Percentiles rank a stretch among this genome's conserved stretches.
Evolutionary conservation across 2,329 filamentous ascomycete genomes (phyloP).

Genomic region (Emmonsia crescens): DNA sequence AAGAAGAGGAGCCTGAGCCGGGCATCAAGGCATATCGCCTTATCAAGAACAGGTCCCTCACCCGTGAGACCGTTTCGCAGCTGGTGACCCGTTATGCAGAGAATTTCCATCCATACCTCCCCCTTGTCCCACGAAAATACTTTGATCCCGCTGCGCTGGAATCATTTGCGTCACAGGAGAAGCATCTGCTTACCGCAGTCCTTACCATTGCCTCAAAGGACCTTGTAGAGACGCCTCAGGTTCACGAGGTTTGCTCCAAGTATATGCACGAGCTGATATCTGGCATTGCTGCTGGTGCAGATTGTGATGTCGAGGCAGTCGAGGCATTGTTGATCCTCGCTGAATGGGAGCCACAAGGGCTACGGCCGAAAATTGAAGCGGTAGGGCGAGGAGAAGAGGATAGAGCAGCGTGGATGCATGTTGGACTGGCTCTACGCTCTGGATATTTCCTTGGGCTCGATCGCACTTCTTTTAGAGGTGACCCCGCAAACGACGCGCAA

Average conservation of each 20-base stretch:
- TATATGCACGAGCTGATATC: slow-evolving; percentile 62
- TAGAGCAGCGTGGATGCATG: slow-evolving; percentile 66
- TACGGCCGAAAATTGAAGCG: slow-evolving; percentile 47
- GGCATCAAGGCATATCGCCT: slow-evolving; percentile 34
- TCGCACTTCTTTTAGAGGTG: slow-evolving; percentile 54
- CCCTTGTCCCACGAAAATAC: slow-evolving; percentile 52
- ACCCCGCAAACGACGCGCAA: slow-evolving; percentile 48
- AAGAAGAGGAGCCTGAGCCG: slow-evolving; percentile 19
- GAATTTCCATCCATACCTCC: slow-evolving; percentile 60
- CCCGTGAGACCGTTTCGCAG: slow-evolving; percentile 41
- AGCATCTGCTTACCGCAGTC: slow-evolving; percentile 58
- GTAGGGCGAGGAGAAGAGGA: slow-evolving; percentile 64
- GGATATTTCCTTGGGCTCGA: slow-evolving; percentile 62
- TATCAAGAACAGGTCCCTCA: slow-evolving; percentile 35
- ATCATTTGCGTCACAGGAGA: slow-evolving; percentile 49
- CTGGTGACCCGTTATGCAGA: slow-evolving; percentile 50
- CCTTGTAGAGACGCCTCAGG: slow-evolving; percentile 50
- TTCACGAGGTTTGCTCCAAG: slow-evolving; percentile 55
- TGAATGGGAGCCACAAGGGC: slow-evolving; percentile 61
- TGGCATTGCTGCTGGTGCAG: slow-evolving; percentile 53
- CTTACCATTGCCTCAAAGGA: slow-evolving; percentile 63
- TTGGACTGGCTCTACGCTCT: slow-evolving; percentile 57
- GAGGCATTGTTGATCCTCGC: slow-evolving; percentile 59
- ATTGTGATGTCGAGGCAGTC: slow-evolving; percentile 59
- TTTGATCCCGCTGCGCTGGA: slow-evolving; percentile 45